Percentiles rank a stretch among this genome's conserved stretches.
These are phyloP conservation scores for Fomitopsis betulina DNA, from an alignment of 1,284 basidiomycete species.

Conservation along the genomic window DNA sequence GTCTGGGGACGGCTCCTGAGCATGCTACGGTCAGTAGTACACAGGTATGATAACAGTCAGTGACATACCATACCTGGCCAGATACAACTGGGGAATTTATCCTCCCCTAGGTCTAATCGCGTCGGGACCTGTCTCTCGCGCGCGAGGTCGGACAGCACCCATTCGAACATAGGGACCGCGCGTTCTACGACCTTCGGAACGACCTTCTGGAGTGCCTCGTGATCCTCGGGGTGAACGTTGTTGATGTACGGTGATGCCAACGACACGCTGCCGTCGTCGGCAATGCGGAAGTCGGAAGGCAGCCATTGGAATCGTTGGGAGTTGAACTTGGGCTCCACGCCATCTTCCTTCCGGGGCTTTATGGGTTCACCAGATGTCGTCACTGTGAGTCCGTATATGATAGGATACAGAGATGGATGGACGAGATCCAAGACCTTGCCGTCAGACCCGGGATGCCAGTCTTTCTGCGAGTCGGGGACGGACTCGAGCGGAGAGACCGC, in stretches of 20 bases:
- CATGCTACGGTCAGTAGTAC: neutral
- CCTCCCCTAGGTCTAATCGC: neutral
- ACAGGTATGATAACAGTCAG: neutral
- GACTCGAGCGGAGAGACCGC: constrained; percentile 4
- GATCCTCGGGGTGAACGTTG: neutral
- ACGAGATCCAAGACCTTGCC: constrained; percentile 10
- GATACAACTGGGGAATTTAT: neutral
- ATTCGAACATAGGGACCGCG: neutral
- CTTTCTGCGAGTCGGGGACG: constrained; percentile 8
- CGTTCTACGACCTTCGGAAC: neutral
- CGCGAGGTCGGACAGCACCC: neutral
- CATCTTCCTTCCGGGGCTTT: neutral
- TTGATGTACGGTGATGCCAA: no score
- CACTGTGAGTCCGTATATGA: neutral
- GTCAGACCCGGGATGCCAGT: constrained; percentile 15
- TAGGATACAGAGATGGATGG: neutral
- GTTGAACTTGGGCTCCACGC: neutral
- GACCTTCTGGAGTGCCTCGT: neutral
- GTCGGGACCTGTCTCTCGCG: neutral
- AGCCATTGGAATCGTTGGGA: no score
- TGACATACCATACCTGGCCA: neutral
- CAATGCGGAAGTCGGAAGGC: no score
- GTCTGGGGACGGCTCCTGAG: neutral
- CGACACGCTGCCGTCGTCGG: no score
- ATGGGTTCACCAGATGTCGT: neutral